Evolutionary conservation across 2,329 filamentous ascomycete genomes (phyloP), one percentile per base, ranked within the genome.

Genomic region (Ophiostoma triangulosporum): DNA sequence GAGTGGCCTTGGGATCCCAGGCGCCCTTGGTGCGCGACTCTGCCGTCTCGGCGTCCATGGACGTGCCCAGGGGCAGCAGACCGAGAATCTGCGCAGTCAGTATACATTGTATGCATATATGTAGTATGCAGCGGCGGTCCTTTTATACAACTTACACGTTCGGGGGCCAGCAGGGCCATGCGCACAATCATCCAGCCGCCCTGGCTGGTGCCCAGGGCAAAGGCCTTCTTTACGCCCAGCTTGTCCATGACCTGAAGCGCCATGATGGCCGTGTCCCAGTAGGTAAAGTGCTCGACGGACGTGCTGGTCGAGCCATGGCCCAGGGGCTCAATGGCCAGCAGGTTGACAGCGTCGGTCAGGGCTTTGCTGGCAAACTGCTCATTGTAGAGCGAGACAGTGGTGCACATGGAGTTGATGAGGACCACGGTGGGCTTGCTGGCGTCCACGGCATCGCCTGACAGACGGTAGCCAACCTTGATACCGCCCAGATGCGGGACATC

Each of bases 221-320:
- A 77, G 0, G 72, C 73, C 65, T 71, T 72, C 17, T 66, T 51
- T 26, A 77, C 66, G 2, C 68, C 67, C 3, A 78, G 66, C 5
- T 68, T 68, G 36, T 78, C 71, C 68, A 81, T 67, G 1, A 77
- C 74, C 64, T 81, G 76, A 8, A 78, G 64, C 11, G 72, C 71
- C 72, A 81, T 72, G 55, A 69, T 64, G 45, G 75, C 74, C 3
- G 73, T 65, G 61, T 78, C 75, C 75, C 75, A 78, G 64, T 76
- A 77, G 2, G 73, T 77, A 59, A 74, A 78, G 55, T 74, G 70
- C 59, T 75, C 72, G 29, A 36, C 45, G 27, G 45, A 17, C 7
- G 40, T 27, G 0, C 32, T 49, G 5, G 54, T 55, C 15, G 69
- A 63, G 57, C 74, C 74, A 59, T 78, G 74, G 54, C 74, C 75